A percentile compares a stretch with the other conserved stretches of the same genome.
phyloP scores from a whole-genome alignment of 306 rosid genomes.

The Quercus suber region DNA sequence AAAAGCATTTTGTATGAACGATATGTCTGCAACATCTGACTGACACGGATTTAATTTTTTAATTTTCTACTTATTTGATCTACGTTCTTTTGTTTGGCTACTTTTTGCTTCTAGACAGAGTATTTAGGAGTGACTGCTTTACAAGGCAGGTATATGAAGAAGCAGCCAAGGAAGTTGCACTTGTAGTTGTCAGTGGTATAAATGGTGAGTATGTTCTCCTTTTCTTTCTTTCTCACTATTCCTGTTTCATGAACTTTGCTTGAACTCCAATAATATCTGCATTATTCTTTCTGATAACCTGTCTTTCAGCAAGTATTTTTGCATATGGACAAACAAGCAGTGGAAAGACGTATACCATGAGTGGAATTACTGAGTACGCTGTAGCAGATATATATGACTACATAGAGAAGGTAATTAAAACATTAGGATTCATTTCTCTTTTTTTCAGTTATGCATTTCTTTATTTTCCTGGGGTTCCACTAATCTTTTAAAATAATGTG shows the following conservation, averaged over 20 bases:
- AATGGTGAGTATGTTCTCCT: slow-evolving; percentile 59
- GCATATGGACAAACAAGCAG: slow-evolving; percentile 99
- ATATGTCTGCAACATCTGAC: background rate
- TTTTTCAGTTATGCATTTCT: slow-evolving; percentile 6
- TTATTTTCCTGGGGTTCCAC: slow-evolving; percentile 17
- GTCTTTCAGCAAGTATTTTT: slow-evolving; percentile 80
- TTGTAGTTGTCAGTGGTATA: slow-evolving; percentile 87
- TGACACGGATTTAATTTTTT: slow-evolving; percentile 1
- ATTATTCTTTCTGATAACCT: slow-evolving; percentile 15
- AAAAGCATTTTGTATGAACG: slow-evolving; percentile 15
- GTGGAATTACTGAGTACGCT: slow-evolving; percentile 77
- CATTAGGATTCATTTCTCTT: background rate
- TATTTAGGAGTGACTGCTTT: slow-evolving; percentile 69
- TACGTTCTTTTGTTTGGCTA: slow-evolving; percentile 11
- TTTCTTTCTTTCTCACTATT: slow-evolving; percentile 8
- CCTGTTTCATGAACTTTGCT: slow-evolving; percentile 19
- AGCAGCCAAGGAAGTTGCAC: slow-evolving; percentile 91
- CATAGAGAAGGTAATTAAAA: slow-evolving; percentile 55
- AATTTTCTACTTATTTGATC: slow-evolving; percentile 30
- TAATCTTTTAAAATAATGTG: slow-evolving; percentile 20
- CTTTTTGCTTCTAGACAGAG: slow-evolving; percentile 59
- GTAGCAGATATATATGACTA: slow-evolving; percentile 76
- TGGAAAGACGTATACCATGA: slow-evolving; percentile 96
- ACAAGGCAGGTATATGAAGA: slow-evolving; percentile 89
- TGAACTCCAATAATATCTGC: slow-evolving; percentile 8